Evolutionary conservation across 2,329 filamentous ascomycete genomes (phyloP).

Genomic region (Hansfordia pulvinata): DNA sequence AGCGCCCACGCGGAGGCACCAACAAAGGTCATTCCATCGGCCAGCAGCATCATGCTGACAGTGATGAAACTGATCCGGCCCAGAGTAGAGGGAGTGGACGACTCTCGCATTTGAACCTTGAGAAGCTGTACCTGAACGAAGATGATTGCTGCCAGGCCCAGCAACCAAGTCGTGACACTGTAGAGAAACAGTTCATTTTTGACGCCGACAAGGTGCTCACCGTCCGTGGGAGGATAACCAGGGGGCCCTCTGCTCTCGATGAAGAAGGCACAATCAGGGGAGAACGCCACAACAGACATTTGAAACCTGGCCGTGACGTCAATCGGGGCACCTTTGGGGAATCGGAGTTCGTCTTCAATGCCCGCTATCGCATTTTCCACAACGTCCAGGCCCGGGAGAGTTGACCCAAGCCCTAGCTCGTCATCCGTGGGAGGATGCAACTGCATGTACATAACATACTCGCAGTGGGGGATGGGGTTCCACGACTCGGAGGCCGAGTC

Average conservation of each 20-base stretch:
- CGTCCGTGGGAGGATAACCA: slow-evolving; percentile 32
- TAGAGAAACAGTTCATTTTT: slow-evolving; percentile 47
- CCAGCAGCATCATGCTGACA: slow-evolving; percentile 45
- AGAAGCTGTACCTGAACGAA: slow-evolving; percentile 48
- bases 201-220: slow-evolving; percentile 41
- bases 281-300: slow-evolving; percentile 52
- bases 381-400: slow-evolving; percentile 17
- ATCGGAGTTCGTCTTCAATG: slow-evolving; percentile 50
- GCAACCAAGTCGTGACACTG: slow-evolving; percentile 43
- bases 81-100: slow-evolving; percentile 53
- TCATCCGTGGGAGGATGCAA: slow-evolving; percentile 41
- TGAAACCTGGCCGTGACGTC: slow-evolving; percentile 39
- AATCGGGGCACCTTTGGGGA: slow-evolving; percentile 45
- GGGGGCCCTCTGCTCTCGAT: slow-evolving; percentile 52
- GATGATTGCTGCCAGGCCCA: slow-evolving; percentile 40
- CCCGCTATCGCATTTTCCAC: slow-evolving; percentile 29
- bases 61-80: slow-evolving; percentile 54
- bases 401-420: slow-evolving; percentile 17
- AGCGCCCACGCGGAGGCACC: slow-evolving; percentile 42
- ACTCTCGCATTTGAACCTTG: slow-evolving; percentile 51
- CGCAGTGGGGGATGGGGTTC: slow-evolving; percentile 62
- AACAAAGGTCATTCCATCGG: slow-evolving; percentile 45
- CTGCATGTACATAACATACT: slow-evolving; percentile 79
- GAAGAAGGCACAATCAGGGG: slow-evolving; percentile 55
- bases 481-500: slow-evolving; percentile 45